Base-by-base conservation (phyloP, 208 protist genomes). In the Trypanosoma caninum region DNA sequence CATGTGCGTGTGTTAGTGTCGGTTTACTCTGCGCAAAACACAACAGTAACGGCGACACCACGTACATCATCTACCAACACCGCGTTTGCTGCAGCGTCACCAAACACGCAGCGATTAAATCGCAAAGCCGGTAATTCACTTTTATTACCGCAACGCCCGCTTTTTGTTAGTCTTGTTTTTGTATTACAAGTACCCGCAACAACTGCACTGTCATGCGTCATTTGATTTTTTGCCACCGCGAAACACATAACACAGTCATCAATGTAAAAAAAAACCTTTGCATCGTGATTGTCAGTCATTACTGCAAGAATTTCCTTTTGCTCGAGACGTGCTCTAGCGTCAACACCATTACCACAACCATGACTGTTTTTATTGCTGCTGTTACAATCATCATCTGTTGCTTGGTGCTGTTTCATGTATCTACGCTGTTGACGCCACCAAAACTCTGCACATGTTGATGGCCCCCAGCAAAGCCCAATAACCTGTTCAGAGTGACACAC, bases 261-360 rank as follows among this genome's bases (percentile, higher is more conserved):
- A 14, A 71, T 23, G 47, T 57, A 71, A 2, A 71, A 10, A 46
- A 71, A 71, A 5, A 64, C 48, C 40, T 71, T 71, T 0, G 47
- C 47, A 5, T 71, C 56, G 41, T 65, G 27, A 54, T 71, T 71
- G 41, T 71, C 50, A 31, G 65, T 65, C n/a, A 35, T 71, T 11
- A 71, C 35, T 3, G 65, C 31, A 0, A 71, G 34, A 42, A 57
- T 56, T 28, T 71, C 65, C 18, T 71, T 51, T 13, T 23, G 10
- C 1, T 40, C 65, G 14, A 31, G 27, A 20, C 25, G 10, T 5
- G 20, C 55, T 18, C 6, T 34, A 3, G 16, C 37, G 11, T n/a
- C 16, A 41, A 23, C 6, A 22, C 22, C 30, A 33, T 2, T 56
- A 20, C 35, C 31, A 41, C 31, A 3, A 18, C 30, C 18, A 40